A percentile compares a stretch with the other conserved stretches of the same genome.
Evolutionary conservation across 208 protist species (phyloP).

Genomic region (Crithidia sp.): DNA sequence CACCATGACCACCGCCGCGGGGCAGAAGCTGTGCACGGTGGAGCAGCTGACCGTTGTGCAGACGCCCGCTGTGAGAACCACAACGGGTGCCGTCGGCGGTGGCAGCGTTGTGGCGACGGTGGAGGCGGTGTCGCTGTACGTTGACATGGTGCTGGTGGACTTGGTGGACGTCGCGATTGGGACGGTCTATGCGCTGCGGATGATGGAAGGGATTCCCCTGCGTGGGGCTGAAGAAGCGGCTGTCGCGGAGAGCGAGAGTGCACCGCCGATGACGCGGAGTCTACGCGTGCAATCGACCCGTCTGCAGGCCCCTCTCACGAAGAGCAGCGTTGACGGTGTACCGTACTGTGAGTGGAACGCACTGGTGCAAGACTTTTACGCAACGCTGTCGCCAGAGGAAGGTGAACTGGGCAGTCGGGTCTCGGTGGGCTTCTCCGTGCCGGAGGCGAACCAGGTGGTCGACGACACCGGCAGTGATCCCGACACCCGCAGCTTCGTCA

Average conservation of each 20-base stretch:
- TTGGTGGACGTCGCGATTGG: conserved; percentile 19
- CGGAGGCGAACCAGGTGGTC: conserved; percentile 18
- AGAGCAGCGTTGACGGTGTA: conserved; percentile 1
- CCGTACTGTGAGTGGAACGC: conserved; percentile 32
- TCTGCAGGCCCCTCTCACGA: conserved; percentile 18
- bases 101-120: conserved; percentile 10
- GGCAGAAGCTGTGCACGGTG: conserved; percentile 21
- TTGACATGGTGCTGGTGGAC: conserved; percentile 21
- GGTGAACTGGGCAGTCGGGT: not conserved
- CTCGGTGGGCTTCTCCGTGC: conserved; percentile 7
- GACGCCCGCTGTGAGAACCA: not conserved
- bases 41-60: conserved; percentile 29
- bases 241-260: not conserved
- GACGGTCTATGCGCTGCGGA: not conserved
- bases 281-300: conserved; percentile 13
- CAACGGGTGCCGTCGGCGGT: not conserved
- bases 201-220: not conserved
- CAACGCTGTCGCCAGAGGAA: not conserved
- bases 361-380: conserved; percentile 2
- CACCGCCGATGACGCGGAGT: not conserved
- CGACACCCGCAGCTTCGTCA: conserved; percentile 19
- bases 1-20: conserved; percentile 33
- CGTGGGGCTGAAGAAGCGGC: not conserved
- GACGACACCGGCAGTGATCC: conserved; percentile 30
- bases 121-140: conserved; percentile 5